Percentiles rank a stretch among this genome's conserved stretches.
These are phyloP conservation scores for Aspergillus avenaceus DNA, from an alignment of 495 filamentous ascomycete species.

Conservation along the genomic window DNA sequence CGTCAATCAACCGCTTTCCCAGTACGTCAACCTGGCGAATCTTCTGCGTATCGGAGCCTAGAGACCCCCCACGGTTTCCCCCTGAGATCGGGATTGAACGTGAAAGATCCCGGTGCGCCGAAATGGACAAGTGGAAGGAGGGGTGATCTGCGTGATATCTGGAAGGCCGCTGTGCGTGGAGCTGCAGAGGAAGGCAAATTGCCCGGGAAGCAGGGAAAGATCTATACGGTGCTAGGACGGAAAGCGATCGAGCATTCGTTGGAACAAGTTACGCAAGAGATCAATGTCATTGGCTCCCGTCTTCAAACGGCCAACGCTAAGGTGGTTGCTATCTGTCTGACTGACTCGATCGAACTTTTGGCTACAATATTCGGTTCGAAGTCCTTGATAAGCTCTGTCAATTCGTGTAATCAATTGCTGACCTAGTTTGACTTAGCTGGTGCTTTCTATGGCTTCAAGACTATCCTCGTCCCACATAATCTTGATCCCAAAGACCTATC, in stretches of 20 bases:
- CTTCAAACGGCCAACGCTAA: conserved; percentile 64
- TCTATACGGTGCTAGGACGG: conserved; percentile 76
- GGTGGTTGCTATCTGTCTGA: conserved; percentile 83
- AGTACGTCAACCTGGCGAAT: conserved; percentile 80
- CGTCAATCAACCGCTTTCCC: conserved; percentile 74
- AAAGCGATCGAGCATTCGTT: conserved; percentile 66
- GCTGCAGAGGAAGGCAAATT: conserved; percentile 52
- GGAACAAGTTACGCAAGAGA: conserved; percentile 73
- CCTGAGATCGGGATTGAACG: conserved; percentile 74
- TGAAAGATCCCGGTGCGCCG: conserved; percentile 76
- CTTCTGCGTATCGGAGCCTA: conserved; percentile 73
- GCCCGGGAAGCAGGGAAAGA: conserved; percentile 63
- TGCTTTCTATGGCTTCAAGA: conserved; percentile 76
- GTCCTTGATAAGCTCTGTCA: neutral
- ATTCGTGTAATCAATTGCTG: conserved; percentile 8
- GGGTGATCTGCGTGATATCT: conserved; percentile 90
- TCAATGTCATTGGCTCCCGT: conserved; percentile 79
- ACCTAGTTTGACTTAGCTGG: conserved; percentile 42
- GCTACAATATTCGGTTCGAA: conserved; percentile 60
- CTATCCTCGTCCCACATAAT: conserved; percentile 82
- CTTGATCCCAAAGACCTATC: conserved; percentile 61
- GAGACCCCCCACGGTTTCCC: conserved; percentile 82
- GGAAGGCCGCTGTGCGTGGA: conserved; percentile 71
- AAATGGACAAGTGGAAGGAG: conserved; percentile 79
- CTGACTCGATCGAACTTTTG: conserved; percentile 88